Evolutionary conservation across 106 monocot species (phyloP), one percentile per base, ranked within the genome.

Genomic region (Apostasia shenzhenica): DNA sequence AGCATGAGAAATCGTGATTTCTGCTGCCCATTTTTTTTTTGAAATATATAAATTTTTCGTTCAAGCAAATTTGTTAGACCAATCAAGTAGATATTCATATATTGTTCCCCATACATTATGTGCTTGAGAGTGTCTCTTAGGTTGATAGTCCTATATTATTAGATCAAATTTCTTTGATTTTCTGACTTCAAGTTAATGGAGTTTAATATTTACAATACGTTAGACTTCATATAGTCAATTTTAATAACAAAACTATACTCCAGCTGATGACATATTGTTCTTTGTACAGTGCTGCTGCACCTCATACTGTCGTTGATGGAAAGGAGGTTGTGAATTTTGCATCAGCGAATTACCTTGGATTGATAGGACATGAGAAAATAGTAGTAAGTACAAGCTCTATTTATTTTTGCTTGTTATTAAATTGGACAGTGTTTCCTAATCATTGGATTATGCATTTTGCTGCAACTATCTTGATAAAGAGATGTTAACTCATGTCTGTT

Each of bases 271-370:
- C 4, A 8, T 78, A 14, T 45, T 62, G 43, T 63, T 57, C 39
- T 41, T 77, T 7, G 56, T 74, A 66, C 87, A 99, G 92, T 88
- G 97, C 97, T 75, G 92, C 97, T 43, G 82, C 79, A 41, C 84
- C 92, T 1, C 97, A 99, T 66, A 81, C 89, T 45, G 75, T 80
- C 8, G 78, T 99, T 74, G 81, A 90, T 74, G 97, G 92, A 45
- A 89, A 87, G 73, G 97, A 92, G 79, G 92, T 99, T 66, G 78
- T 99, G 14, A 99, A 99, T 75, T 90, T 99, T 81, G 87, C 97
- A 64, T 92, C 90, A 13, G 92, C 92, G 76, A 99, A 99, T 66
- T 99, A 90, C 81, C 97, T 99, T 78, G 97, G 97, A 69, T 81
- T 99, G 55, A 61, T 99, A 63, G 97, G 92, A 49, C 72, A 90